These are phyloP conservation scores for Elongisporangium anandrum DNA, from an alignment of 352 stramenopile species.

Conservation along the genomic window DNA sequence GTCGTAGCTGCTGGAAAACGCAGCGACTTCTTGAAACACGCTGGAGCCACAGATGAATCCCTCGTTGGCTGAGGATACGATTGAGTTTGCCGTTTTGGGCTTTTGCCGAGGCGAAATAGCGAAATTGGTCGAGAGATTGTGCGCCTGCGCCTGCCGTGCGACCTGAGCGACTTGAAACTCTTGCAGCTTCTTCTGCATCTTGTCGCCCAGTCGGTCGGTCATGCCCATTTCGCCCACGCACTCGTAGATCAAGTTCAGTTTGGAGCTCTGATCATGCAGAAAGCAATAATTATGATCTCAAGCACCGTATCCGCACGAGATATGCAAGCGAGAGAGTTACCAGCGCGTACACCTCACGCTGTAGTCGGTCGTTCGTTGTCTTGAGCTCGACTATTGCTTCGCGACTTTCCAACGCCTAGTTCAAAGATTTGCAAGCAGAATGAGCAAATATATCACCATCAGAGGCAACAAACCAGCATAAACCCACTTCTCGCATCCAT, in stretches of 20 bases:
- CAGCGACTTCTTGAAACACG: conserved; percentile 49
- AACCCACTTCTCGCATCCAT: conserved; percentile 69
- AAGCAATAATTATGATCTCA: background rate
- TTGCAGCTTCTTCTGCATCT: conserved; percentile 62
- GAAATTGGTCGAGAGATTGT: background rate
- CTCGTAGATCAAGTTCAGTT: conserved; percentile 57
- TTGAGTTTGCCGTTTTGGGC: conserved; percentile 18
- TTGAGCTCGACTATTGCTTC: conserved; percentile 49
- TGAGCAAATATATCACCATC: too few relatives aligned
- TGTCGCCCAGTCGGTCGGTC: conserved; percentile 42
- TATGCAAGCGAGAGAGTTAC: conserved; percentile 15
- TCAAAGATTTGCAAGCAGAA: background rate
- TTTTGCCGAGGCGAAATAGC: conserved; percentile 17
- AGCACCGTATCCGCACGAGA: background rate
- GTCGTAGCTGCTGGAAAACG: conserved; percentile 62
- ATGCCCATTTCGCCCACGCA: conserved; percentile 49
- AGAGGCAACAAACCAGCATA: background rate
- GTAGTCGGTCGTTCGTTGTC: conserved; percentile 52
- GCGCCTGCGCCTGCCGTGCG: conserved; percentile 21
- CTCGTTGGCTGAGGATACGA: conserved; percentile 20
- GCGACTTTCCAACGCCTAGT: conserved; percentile 44
- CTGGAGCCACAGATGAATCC: conserved; percentile 59
- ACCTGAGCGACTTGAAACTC: conserved; percentile 39
- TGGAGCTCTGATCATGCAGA: conserved; percentile 35
- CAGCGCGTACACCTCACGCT: conserved; percentile 48